phyloP scores from a whole-genome alignment of 257 asterid species.

The Fraxinus cuspidata region DNA sequence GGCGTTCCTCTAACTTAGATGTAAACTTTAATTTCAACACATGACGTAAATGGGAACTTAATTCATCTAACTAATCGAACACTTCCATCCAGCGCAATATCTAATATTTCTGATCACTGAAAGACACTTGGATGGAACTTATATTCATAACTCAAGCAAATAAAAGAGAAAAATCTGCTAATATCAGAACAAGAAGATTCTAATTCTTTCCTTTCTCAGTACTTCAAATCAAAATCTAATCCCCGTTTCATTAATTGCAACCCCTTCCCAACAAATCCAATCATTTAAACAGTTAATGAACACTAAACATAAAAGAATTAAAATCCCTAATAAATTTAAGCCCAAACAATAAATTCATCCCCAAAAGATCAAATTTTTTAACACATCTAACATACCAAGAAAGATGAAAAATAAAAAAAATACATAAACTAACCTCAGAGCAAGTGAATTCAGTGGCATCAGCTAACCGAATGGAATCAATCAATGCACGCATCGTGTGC shows the following conservation, averaged over 20 bases:
- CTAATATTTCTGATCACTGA: neutral
- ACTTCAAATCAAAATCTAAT: neutral
- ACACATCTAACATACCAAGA: neutral
- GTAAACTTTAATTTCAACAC: neutral
- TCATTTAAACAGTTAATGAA: constrained; percentile 18
- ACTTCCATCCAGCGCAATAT: constrained; percentile 7
- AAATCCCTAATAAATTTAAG: neutral
- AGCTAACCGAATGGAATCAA: constrained; percentile 63
- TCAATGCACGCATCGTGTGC: constrained; percentile 76
- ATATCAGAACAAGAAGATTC: constrained; percentile 7
- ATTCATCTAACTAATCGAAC: neutral
- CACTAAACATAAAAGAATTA: constrained; percentile 10
- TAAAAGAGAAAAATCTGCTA: neutral
- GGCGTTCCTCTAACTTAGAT: neutral
- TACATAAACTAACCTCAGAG: constrained; percentile 55
- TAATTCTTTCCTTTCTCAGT: constrained; percentile 7
- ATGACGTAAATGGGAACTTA: neutral
- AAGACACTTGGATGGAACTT: constrained; percentile 3
- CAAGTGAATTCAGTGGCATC: constrained; percentile 55
- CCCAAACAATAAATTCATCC: constrained; percentile 9
- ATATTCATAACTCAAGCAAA: constrained; percentile 4
- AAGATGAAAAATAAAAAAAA: too few species aligned
- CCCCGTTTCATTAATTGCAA: constrained; percentile 10
- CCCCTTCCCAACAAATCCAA: constrained; percentile 16
- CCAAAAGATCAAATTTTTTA: constrained; percentile 6